A percentile compares a stretch with the other conserved stretches of the same genome.
Evolutionary conservation across 345 rosid genomes (phyloP).

Genomic region (Populus nigra): DNA sequence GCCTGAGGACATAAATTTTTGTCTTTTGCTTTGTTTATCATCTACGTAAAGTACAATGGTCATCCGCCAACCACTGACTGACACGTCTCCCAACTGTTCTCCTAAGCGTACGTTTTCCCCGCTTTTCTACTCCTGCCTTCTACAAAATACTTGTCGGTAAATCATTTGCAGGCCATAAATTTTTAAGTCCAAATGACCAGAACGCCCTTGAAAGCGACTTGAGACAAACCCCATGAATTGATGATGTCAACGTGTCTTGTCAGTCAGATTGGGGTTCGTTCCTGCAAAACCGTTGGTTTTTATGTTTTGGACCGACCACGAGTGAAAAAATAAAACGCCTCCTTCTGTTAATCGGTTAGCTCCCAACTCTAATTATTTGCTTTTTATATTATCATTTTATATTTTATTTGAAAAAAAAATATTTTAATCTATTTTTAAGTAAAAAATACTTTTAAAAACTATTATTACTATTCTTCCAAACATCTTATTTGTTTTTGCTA

Average conservation of each 20-base stretch:
- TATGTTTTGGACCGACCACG: too few species aligned
- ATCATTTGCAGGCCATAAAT: slow-evolving; percentile 36
- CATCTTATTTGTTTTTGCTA: too few species aligned
- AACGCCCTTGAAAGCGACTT: slow-evolving; percentile 14
- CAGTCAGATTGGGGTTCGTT: not conserved
- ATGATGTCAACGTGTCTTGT: slow-evolving; percentile 5
- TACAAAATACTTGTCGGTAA: slow-evolving; percentile 41
- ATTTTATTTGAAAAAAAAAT: too few species aligned
- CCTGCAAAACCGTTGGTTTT: too few species aligned
- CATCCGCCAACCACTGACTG: slow-evolving; percentile 27
- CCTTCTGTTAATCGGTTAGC: too few species aligned
- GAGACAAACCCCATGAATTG: not conserved
- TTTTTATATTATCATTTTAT: too few species aligned
- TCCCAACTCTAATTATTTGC: too few species aligned
- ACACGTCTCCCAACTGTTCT: slow-evolving; percentile 39
- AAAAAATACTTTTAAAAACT: too few species aligned
- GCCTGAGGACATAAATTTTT: slow-evolving; percentile 9
- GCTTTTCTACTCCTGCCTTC: slow-evolving; percentile 30
- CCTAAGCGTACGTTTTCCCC: slow-evolving; percentile 29
- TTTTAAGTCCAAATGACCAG: not conserved
- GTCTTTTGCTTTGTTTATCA: slow-evolving; percentile 64
- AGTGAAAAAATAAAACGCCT: too few species aligned
- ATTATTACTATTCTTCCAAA: too few species aligned
- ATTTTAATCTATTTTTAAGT: too few species aligned
- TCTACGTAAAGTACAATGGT: slow-evolving; percentile 65